Base-by-base conservation (phyloP, 192 early-diverging fungal genomes). In the Bifiguratus adelaidae region DNA sequence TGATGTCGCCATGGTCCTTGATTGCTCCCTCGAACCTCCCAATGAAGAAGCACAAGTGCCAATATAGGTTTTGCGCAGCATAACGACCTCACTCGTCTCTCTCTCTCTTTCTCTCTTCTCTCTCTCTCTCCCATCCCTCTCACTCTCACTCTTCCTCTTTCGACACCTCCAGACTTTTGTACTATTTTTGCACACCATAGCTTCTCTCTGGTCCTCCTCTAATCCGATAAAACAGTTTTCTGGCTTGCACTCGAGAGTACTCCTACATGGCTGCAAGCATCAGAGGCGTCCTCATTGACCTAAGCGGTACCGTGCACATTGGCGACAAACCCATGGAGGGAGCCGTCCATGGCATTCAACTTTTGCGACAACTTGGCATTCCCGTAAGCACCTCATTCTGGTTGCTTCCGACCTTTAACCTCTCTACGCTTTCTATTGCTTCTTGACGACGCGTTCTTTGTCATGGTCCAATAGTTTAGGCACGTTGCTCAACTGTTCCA, bases 1-100 rank as follows among this genome's bases (percentile, higher is more conserved):
- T 41, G 80, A 98, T 59, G 92, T 97, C 36, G 82, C 74, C 28
- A 68, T 76, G 19, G 85, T 93, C 18, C 65, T 97, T 56, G 80
- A 82, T 47, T n/a, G n/a, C n/a, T n/a, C n/a, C n/a, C n/a, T n/a
- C n/a, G n/a, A n/a, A n/a, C n/a, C n/a, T n/a, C n/a, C n/a, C n/a
- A n/a, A n/a, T n/a, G n/a, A n/a, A n/a, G n/a, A n/a, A 77, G 53
- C 55, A 55, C 52, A 23, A 50, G n/a, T 33, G 32, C 32, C 32
- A n/a, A 33, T n/a, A 33, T n/a, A 33, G n/a, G 32, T 33, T n/a
- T 9, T 33, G 8, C n/a, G 8, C n/a, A 33, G n/a, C 8, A n/a
- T 33, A 33, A 33, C n/a, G n/a, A 8, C 32, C 8, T 33, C 32
- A 33, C n/a, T n/a, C 32, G 32, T n/a, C n/a, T 33, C n/a, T n/a